These are phyloP conservation scores for Brassica nigra DNA, from an alignment of 345 rosid species.

Conservation along the genomic window DNA sequence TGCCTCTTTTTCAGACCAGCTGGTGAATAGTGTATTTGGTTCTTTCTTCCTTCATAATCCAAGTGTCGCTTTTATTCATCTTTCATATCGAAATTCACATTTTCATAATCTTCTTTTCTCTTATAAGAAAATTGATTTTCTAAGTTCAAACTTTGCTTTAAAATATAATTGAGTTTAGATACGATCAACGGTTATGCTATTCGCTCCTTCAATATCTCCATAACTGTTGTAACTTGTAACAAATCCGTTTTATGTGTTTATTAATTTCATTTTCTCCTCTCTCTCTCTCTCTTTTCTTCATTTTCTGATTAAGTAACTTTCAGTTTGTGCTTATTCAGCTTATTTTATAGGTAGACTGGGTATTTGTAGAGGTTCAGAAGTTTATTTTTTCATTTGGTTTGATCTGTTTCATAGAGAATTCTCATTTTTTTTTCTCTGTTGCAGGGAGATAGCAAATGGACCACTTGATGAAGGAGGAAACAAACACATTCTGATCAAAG, in stretches of 20 bases:
- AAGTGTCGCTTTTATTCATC: conserved; percentile 25
- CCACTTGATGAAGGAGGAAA: conserved; percentile 31
- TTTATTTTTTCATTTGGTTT: conserved; percentile 1
- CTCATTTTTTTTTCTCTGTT: background rate
- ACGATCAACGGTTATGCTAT: conserved; percentile 30
- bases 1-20: conserved; percentile 42
- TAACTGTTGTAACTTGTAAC: conserved; percentile 25
- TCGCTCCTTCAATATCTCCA: conserved; percentile 42
- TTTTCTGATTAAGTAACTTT: background rate
- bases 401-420: background rate
- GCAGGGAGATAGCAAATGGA: conserved; percentile 30
- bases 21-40: conserved; percentile 22
- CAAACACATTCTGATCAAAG: background rate
- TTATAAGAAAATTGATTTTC: background rate
- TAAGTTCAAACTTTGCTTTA: background rate
- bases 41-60: conserved; percentile 22
- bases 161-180: conserved; percentile 3
- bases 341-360: background rate
- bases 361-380: background rate
- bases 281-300: background rate
- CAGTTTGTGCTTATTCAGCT: conserved; percentile 15
- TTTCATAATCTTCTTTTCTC: background rate
- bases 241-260: conserved; percentile 29
- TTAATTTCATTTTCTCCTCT: background rate
- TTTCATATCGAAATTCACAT: background rate